Conservation (phyloP, 2,329 filamentous ascomycete genomes). For the Colletotrichum paranaense region DNA sequence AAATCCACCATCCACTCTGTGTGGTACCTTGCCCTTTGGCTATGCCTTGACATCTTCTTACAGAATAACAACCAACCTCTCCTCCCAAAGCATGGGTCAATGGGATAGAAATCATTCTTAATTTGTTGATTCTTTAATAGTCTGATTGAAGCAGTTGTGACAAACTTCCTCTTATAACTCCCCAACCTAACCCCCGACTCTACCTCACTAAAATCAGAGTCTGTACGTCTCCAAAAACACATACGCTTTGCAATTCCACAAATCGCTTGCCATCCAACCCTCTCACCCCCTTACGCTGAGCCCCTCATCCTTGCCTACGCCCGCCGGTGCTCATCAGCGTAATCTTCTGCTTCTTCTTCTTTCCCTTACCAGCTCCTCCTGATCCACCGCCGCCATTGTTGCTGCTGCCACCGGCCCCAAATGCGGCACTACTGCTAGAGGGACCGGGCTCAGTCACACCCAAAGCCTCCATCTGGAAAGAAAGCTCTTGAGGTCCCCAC, state of each 20-base stretch:
- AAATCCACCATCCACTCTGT: too few species aligned
- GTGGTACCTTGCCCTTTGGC: too few species aligned
- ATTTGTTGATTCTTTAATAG: background rate
- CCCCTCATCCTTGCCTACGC: slow-evolving; percentile 54
- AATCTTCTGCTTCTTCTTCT: slow-evolving; percentile 80
- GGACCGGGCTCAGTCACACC: slow-evolving; percentile 47
- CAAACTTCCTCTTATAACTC: background rate
- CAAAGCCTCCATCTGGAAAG: slow-evolving; percentile 68
- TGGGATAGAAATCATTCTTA: background rate
- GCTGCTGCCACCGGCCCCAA: slow-evolving; percentile 8
- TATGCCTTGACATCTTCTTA: background rate
- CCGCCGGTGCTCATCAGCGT: slow-evolving; percentile 77
- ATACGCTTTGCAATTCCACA: background rate
- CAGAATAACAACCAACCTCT: background rate
- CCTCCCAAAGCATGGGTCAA: background rate
- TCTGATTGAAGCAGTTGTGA: slow-evolving; percentile 1
- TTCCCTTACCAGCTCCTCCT: slow-evolving; percentile 59
- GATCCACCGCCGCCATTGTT: slow-evolving; percentile 20
- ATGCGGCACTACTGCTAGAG: slow-evolving; percentile 30
- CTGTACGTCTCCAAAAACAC: background rate
- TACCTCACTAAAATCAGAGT: slow-evolving; percentile 7
- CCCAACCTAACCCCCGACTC: background rate
- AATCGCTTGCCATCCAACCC: background rate
- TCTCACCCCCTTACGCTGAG: background rate
- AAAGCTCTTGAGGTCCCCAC: slow-evolving; percentile 69